Evolutionary conservation across 257 asterid species (phyloP).

Genomic region (Petrea volubilis): DNA sequence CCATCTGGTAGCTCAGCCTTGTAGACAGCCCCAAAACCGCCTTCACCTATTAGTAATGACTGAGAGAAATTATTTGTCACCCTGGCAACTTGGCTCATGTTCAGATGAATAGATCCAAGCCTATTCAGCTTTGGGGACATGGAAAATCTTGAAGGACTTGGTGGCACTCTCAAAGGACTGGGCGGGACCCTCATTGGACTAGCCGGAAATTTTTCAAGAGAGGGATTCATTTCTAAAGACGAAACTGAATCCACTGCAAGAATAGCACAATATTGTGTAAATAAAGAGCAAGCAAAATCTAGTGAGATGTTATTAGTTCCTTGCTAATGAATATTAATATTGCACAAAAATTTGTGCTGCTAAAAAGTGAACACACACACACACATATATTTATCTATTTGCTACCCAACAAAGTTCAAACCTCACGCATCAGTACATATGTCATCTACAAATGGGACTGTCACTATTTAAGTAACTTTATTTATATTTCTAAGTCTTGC

Average conservation of each 20-base stretch:
- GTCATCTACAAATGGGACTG: neutral
- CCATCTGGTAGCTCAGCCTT: constrained; percentile 86
- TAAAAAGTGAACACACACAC: too few species aligned
- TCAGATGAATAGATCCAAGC: constrained; percentile 85
- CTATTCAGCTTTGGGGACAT: constrained; percentile 86
- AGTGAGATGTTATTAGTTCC: neutral
- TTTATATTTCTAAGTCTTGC: neutral
- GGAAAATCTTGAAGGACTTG: constrained; percentile 94
- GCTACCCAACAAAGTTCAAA: neutral
- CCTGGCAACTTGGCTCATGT: constrained; percentile 62
- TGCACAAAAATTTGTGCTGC: neutral
- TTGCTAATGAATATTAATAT: neutral
- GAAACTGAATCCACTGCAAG: constrained; percentile 64
- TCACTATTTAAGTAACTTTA: neutral
- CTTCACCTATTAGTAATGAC: constrained; percentile 74
- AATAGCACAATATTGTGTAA: constrained; percentile 24
- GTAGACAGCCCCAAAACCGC: constrained; percentile 94
- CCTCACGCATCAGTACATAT: neutral
- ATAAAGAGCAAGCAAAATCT: neutral
- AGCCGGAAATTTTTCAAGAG: constrained; percentile 49
- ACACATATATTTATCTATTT: too few species aligned
- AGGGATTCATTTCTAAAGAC: constrained; percentile 58
- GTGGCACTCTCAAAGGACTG: constrained; percentile 82
- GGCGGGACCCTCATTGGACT: constrained; percentile 69
- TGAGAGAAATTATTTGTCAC: constrained; percentile 81